Evolutionary conservation across 169 alveolate species (phyloP).

Genomic region (Amoebophrya sp.): DNA sequence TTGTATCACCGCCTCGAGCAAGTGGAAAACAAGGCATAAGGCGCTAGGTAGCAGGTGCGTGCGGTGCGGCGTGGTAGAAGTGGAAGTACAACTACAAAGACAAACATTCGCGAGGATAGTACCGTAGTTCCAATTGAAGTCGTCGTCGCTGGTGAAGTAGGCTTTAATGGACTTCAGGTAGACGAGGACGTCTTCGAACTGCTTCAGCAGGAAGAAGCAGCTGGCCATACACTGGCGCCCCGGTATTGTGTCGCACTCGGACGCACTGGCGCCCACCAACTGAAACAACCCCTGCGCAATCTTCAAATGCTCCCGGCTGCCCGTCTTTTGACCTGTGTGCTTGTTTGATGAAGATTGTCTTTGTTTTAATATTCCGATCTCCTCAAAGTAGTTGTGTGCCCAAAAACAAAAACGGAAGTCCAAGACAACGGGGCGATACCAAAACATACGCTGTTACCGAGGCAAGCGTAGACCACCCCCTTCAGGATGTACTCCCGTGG

Average conservation of each 20-base stretch:
- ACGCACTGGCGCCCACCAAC: slow-evolving; percentile 68
- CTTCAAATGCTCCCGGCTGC: slow-evolving; percentile 50
- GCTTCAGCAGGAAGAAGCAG: slow-evolving; percentile 57
- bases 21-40: no score
- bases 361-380: no score
- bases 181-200: slow-evolving; percentile 71
- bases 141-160: slow-evolving; percentile 68
- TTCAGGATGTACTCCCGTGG: slow-evolving; percentile 61
- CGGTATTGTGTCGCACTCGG: slow-evolving; percentile 81
- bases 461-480: slow-evolving; percentile 62
- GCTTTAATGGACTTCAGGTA: slow-evolving; percentile 58
- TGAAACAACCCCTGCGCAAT: slow-evolving; percentile 59
- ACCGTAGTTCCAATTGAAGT: slow-evolving; percentile 72
- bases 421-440: no score
- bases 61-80: neutral
- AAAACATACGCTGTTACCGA: no score
- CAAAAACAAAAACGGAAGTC: no score
- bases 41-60: no score
- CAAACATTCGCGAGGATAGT: neutral
- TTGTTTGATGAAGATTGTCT: no score
- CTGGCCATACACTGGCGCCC: slow-evolving; percentile 78
- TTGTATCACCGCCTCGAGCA: no score
- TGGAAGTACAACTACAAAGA: neutral
- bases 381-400: no score
- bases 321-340: slow-evolving; percentile 48